A percentile compares a stretch with the other conserved stretches of the same genome.
These are phyloP conservation scores for Lipomyces yamanashiensis DNA, from an alignment of 805 yeast species.

Conservation along the genomic window DNA sequence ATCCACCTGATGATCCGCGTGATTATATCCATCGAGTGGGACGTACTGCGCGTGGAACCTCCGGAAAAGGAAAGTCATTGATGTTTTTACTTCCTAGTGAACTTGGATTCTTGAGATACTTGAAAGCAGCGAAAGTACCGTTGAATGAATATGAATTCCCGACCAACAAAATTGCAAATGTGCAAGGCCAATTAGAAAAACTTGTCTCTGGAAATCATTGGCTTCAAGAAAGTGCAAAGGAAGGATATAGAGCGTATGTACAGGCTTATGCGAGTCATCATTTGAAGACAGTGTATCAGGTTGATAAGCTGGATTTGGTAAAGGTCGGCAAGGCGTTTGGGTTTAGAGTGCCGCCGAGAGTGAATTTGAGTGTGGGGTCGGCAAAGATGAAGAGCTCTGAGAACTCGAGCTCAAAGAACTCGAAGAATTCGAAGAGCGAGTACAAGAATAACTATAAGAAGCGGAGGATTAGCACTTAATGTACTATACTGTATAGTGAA, in stretches of 20 bases:
- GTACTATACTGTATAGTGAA: too few relatives aligned
- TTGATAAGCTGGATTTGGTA: conserved; percentile 89
- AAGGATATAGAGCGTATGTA: conserved; percentile 93
- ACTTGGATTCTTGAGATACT: conserved; percentile 89
- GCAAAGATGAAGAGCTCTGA: conserved; percentile 48
- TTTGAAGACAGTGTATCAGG: conserved; percentile 92
- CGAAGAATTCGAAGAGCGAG: conserved; percentile 2
- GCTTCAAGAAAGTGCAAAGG: conserved; percentile 90
- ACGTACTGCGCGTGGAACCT: conserved; percentile 89
- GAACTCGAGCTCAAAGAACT: conserved; percentile 15
- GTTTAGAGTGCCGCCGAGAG: conserved; percentile 90
- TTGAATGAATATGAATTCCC: conserved; percentile 98
- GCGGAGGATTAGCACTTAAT: neutral
- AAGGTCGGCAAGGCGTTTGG: conserved; percentile 97
- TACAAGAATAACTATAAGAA: conserved; percentile 2
- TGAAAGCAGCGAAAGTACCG: conserved; percentile 97
- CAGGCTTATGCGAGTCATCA: conserved; percentile 98
- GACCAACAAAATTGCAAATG: conserved; percentile 89
- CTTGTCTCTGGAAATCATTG: conserved; percentile 89
- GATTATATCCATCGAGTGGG: conserved; percentile 99
- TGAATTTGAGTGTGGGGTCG: conserved; percentile 92
- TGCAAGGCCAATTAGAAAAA: conserved; percentile 90
- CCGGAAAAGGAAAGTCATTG: conserved; percentile 88
- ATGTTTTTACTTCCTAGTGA: conserved; percentile 96
- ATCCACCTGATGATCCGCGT: conserved; percentile 99